phyloP scores from a whole-genome alignment of 2,329 filamentous ascomycete genomes.

The Colletotrichum sp. region DNA sequence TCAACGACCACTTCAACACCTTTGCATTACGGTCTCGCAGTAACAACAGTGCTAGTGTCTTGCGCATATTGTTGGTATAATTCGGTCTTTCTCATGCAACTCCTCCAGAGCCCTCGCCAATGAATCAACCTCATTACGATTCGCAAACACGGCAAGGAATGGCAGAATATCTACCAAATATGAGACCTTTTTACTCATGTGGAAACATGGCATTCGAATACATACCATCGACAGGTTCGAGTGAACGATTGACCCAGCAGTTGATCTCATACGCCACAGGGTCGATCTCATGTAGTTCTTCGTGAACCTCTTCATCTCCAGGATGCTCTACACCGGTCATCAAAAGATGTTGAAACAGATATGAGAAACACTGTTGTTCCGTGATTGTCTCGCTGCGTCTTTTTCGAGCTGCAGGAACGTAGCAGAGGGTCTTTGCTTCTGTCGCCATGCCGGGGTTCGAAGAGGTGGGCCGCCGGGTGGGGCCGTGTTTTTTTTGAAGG shows the following conservation, averaged over 20 bases:
- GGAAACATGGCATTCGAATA: rapidly evolving
- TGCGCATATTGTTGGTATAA: not conserved
- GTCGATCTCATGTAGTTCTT: not conserved
- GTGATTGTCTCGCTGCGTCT: not conserved
- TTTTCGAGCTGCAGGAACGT: not conserved
- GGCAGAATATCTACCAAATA: not conserved
- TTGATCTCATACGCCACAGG: not conserved
- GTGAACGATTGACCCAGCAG: not conserved
- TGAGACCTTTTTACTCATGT: not conserved
- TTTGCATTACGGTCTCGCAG: not conserved
- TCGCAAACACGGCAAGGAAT: not conserved
- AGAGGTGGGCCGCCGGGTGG: not conserved
- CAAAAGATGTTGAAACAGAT: not conserved
- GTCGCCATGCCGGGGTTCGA: not conserved
- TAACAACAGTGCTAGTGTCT: not conserved
- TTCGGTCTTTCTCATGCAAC: not conserved
- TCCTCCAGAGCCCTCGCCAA: not conserved
- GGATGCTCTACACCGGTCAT: not conserved
- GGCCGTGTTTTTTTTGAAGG: not conserved
- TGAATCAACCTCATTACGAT: not conserved
- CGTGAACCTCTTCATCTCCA: not conserved
- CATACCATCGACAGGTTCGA: not conserved
- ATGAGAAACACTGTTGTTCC: not conserved
- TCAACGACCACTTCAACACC: not conserved
- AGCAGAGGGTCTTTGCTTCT: not conserved